These are phyloP conservation scores for Brasenia schreberi DNA, from an alignment of 164 flowering plant genomes.

Conservation along the genomic window DNA sequence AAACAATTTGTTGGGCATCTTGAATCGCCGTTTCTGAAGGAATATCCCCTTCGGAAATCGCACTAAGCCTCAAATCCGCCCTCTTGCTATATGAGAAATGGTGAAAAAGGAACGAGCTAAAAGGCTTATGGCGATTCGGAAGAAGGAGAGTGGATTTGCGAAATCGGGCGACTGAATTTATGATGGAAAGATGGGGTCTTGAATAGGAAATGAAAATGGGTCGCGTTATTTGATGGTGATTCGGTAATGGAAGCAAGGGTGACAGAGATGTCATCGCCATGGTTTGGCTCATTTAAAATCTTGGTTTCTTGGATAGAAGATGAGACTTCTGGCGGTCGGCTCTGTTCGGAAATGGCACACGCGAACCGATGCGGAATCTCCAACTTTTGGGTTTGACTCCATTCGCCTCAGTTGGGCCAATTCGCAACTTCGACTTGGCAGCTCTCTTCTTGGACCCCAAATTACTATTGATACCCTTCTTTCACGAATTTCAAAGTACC, in stretches of 20 bases:
- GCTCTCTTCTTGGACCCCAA: too few relatives aligned
- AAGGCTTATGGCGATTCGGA: slow-evolving; percentile 4
- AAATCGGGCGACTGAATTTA: slow-evolving; percentile 2
- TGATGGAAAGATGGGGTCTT: slow-evolving; percentile 4
- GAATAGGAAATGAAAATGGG: slow-evolving; percentile 7
- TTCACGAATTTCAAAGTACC: too few relatives aligned
- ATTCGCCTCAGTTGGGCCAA: too few relatives aligned
- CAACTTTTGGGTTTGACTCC: too few relatives aligned
- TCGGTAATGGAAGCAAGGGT: neutral
- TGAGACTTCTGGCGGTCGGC: neutral
- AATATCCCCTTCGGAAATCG: slow-evolving; percentile 18
- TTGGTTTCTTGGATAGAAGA: neutral
- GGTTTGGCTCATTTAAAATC: neutral
- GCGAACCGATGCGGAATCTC: too few relatives aligned
- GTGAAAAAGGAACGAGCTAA: slow-evolving; percentile 4
- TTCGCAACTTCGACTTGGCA: too few relatives aligned
- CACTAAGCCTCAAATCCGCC: slow-evolving; percentile 19
- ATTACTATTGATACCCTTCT: too few relatives aligned
- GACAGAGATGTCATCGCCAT: neutral
- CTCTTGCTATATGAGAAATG: slow-evolving; percentile 3
- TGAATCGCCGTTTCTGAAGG: slow-evolving; percentile 20
- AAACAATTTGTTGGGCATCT: slow-evolving; percentile 24
- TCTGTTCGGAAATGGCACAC: too few relatives aligned
- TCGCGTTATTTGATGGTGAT: neutral
- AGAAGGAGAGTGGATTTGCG: slow-evolving; percentile 5